A percentile compares a stretch with the other conserved stretches of the same genome.
Conservation (phyloP, 2,329 filamentous ascomycete genomes). For the Fusarium sp. region DNA sequence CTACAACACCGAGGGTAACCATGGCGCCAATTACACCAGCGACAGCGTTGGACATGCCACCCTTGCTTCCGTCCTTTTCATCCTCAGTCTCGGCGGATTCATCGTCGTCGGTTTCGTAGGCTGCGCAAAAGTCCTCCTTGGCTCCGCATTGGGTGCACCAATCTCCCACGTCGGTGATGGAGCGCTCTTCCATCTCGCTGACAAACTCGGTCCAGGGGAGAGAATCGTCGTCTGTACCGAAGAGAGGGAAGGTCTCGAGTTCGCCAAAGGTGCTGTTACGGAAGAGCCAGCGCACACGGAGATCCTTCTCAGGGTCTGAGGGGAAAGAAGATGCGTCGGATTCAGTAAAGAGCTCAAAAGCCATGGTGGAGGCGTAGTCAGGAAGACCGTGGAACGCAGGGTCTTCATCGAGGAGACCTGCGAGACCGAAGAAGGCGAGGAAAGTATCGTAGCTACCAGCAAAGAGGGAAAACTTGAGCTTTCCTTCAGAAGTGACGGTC, state of each 20-base stretch:
- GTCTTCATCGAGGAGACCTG: constrained; percentile 43
- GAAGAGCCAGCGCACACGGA: constrained; percentile 51
- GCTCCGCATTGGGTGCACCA: constrained; percentile 49
- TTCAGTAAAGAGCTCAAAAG: constrained; percentile 50
- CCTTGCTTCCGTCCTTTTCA: constrained; percentile 1
- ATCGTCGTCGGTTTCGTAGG: constrained; percentile 38
- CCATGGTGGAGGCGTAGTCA: constrained; percentile 52
- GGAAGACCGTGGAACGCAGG: constrained; percentile 49
- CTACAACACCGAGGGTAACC: constrained; percentile 48
- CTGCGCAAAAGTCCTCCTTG: constrained; percentile 47
- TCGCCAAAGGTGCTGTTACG: constrained; percentile 49
- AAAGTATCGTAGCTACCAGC: constrained; percentile 53
- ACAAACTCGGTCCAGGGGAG: constrained; percentile 47
- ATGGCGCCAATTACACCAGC: constrained; percentile 50
- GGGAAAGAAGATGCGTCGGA: constrained; percentile 43
- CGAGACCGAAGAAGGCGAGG: constrained; percentile 51
- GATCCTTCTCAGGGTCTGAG: constrained; percentile 35
- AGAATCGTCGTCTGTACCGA: constrained; percentile 44
- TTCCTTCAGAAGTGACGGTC: constrained; percentile 45
- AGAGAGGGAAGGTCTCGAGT: constrained; percentile 47
- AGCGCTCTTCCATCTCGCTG: constrained; percentile 43
- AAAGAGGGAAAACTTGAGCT: constrained; percentile 51
- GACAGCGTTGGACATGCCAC: constrained; percentile 49
- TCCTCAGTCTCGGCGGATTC: constrained; percentile 10
- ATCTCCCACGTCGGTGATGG: constrained; percentile 45